Conservation (phyloP, 108 stramenopile genomes). For the Epipyxis sp. region DNA sequence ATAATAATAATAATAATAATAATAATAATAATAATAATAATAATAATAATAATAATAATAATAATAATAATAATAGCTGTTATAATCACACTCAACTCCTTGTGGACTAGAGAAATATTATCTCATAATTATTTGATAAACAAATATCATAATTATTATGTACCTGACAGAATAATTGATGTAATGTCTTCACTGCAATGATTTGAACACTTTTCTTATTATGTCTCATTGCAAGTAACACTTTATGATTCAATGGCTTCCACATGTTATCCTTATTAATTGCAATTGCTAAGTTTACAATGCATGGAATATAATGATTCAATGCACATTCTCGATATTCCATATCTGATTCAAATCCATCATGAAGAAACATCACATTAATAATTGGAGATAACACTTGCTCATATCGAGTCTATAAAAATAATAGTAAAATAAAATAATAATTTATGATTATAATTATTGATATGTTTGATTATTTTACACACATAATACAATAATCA, state of each 20-base stretch:
- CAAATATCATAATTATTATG: too few relatives aligned
- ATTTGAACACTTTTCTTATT: not conserved
- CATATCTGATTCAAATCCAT: not conserved
- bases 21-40: too few relatives aligned
- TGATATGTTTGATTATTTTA: not conserved
- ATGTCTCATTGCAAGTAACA: not conserved
- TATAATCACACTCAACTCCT: too few relatives aligned
- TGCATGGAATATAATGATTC: not conserved
- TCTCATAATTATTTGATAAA: too few relatives aligned
- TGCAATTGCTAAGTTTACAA: not conserved
- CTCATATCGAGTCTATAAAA: conserved; percentile 16
- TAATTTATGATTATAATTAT: not conserved
- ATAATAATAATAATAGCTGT: too few relatives aligned
- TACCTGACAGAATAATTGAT: conserved; percentile 16
- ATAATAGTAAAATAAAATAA: not conserved
- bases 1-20: not conserved
- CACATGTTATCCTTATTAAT: conserved; percentile 1
- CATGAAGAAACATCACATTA: not conserved
- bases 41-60: too few relatives aligned
- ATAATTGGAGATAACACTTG: not conserved
- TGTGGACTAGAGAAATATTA: too few relatives aligned
- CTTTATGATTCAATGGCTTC: conserved; percentile 26
- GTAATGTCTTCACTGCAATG: not conserved
- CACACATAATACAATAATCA: not conserved
- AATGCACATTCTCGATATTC: not conserved